Conservation (phyloP, 192 early-diverging fungal genomes). For the Umbelopsis sp. region DNA sequence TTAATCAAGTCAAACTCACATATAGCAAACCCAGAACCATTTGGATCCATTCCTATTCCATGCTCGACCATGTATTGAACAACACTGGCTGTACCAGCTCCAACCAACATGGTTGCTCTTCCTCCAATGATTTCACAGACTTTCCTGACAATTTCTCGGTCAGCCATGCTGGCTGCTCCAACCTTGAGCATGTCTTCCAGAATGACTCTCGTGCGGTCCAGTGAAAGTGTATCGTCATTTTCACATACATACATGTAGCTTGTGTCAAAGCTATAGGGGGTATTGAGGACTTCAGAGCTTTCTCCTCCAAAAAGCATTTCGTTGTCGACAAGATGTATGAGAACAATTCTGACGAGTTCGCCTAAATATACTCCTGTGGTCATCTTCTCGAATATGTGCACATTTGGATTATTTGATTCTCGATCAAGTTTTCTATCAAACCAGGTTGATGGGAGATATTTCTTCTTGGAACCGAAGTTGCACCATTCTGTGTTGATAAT, state of each 20-base stretch:
- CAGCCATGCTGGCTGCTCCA: constrained; percentile 62
- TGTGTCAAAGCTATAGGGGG: constrained; percentile 71
- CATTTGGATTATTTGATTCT: constrained; percentile 74
- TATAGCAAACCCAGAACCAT: constrained; percentile 32
- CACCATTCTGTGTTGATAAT: constrained; percentile 96
- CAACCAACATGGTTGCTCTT: constrained; percentile 79
- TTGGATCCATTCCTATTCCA: constrained; percentile 31
- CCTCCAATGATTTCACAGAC: constrained; percentile 82
- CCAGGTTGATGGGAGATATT: constrained; percentile 78
- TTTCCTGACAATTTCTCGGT: constrained; percentile 78
- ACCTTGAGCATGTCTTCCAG: constrained; percentile 73
- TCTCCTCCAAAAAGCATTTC: constrained; percentile 77
- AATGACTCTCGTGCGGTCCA: constrained; percentile 63
- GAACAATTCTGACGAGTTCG: constrained; percentile 75
- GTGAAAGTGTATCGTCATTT: constrained; percentile 63
- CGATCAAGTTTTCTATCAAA: constrained; percentile 85
- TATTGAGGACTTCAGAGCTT: constrained; percentile 60
- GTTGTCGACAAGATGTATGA: constrained; percentile 79
- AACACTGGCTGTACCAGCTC: constrained; percentile 65
- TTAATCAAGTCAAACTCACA: constrained; percentile 33
- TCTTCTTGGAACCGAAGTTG: constrained; percentile 72
- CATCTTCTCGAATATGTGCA: constrained; percentile 92
- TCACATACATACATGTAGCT: constrained; percentile 74
- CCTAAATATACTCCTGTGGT: constrained; percentile 92
- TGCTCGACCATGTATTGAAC: constrained; percentile 41